These are phyloP conservation scores for Anaeromyces robustus DNA, from an alignment of 192 early-diverging fungal species.

Conservation along the genomic window DNA sequence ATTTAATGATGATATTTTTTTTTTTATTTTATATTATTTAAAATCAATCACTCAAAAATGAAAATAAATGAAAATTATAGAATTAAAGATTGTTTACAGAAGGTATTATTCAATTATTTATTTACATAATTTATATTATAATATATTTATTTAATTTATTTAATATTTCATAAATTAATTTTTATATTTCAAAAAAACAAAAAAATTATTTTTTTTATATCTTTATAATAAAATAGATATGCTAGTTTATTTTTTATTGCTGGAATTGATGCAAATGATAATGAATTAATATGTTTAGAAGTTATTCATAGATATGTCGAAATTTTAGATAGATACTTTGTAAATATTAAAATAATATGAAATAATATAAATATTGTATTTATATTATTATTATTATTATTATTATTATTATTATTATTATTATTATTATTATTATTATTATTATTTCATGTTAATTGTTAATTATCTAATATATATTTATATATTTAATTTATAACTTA, in stretches of 20 bases:
- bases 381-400: no score
- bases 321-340: slow-evolving; percentile 91
- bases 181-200: no score
- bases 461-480: neutral
- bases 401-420: no score
- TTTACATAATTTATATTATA: neutral
- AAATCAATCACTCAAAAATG: neutral
- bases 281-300: slow-evolving; percentile 85
- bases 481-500: neutral
- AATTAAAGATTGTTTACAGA: slow-evolving; percentile 44
- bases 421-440: no score
- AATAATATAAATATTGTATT: no score
- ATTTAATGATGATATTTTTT: no score
- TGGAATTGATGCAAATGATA: slow-evolving; percentile 86
- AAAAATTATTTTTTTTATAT: no score
- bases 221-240: slow-evolving; percentile 39
- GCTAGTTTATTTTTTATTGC: slow-evolving; percentile 66
- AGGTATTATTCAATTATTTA: slow-evolving; percentile 23
- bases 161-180: no score
- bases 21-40: no score
- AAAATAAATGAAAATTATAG: slow-evolving; percentile 5
- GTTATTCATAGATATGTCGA: slow-evolving; percentile 98
- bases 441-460: no score
- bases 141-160: no score
- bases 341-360: slow-evolving; percentile 43